Base-by-base conservation (phyloP, 306 rosid species). In the Biancaea sappan region DNA sequence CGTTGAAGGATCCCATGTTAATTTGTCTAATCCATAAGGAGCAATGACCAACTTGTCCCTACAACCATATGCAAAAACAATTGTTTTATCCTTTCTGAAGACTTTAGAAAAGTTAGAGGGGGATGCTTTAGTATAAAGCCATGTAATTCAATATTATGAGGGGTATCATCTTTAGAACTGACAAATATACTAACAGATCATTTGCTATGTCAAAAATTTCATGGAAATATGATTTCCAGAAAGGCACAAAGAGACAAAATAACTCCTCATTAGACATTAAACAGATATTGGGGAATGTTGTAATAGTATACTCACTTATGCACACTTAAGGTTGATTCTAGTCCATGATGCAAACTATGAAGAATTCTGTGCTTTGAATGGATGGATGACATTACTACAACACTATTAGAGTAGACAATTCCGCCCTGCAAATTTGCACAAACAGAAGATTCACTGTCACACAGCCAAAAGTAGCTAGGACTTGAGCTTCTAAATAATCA, bases 331-430 rank as follows among this genome's bases (percentile, higher is more conserved):
- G 97, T 89, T 73, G 90, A 75, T 80, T 91, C 87, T 84, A 93
- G 79, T 35, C 92, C 92, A 64, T 80, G 87, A 82, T 83, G 86
- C 68, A 59, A 82, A 75, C 84, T 67, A 75, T 79, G 86, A 76
- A 89, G 72, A 62, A 84, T 53, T 86, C 68, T 58, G 80, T 86
- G 77, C 81, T 91, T 89, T 64, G 92, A 89, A 68, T 80, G 77
- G 69, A 88, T 51, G 70, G 92, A 89, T 13, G 98, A 84, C 92
- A 91, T 78, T 37, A 90, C 69, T 51, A 89, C 53, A 77, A 93
- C 86, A 77, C 84, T 77, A 81, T 93, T 93, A 48, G 97, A 87
- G 88, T 93, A 93, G 77, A 93, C 87, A 74, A 93, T 71, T 70
- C 98, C 98, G 47, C 97, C 98, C 96, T 91, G 92, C 52, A 83